phyloP scores from a whole-genome alignment of 176 grass and related monocot species.

The Oryza officinalis region DNA sequence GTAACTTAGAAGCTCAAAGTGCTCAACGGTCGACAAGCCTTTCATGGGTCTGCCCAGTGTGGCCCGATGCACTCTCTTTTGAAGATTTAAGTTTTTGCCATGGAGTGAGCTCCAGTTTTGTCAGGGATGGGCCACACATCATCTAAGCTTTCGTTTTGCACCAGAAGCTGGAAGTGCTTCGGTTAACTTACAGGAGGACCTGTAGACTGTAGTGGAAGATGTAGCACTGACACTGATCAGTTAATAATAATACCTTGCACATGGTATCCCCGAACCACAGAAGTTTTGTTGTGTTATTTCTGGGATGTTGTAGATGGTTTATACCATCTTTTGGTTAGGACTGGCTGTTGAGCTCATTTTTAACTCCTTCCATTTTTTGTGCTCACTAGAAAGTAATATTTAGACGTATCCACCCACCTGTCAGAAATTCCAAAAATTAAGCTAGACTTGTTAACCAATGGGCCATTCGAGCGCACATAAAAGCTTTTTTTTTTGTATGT shows the following conservation, averaged over 20 bases:
- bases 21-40: neutral
- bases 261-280: neutral
- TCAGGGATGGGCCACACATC: constrained; percentile 14
- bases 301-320: neutral
- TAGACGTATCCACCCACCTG: no score
- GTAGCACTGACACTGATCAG: constrained; percentile 14
- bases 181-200: constrained; percentile 38
- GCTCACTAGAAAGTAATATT: no score
- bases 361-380: no score
- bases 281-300: constrained; percentile 24
- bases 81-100: constrained; percentile 27
- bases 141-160: constrained; percentile 3
- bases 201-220: constrained; percentile 35
- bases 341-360: no score
- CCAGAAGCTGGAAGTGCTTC: neutral
- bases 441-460: no score
- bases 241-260: constrained; percentile 27
- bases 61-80: neutral
- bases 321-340: no score
- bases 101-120: constrained; percentile 42
- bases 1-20: constrained; percentile 36
- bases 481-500: no score
- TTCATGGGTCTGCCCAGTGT: constrained; percentile 10
- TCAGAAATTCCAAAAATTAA: no score
- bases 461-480: no score